phyloP scores from a whole-genome alignment of 805 yeast species.

The Vanderwaltozyma polyspora region DNA sequence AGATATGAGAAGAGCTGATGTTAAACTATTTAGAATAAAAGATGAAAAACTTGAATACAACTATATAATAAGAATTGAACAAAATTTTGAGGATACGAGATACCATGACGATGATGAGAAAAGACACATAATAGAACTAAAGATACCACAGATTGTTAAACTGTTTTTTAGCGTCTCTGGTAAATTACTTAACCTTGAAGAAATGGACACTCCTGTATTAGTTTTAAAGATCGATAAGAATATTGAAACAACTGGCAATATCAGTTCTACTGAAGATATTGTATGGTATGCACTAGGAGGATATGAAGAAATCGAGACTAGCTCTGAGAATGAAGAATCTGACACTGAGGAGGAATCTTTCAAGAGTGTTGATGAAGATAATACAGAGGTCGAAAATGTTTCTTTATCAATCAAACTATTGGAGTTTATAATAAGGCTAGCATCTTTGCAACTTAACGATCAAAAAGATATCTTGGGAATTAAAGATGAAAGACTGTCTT shows the following conservation, averaged over 20 bases:
- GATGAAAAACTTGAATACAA: constrained; percentile 20
- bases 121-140: constrained; percentile 16
- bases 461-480: constrained; percentile 40
- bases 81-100: constrained; percentile 57
- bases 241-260: constrained; percentile 8
- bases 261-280: constrained; percentile 21
- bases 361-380: constrained; percentile 19
- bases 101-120: constrained; percentile 50
- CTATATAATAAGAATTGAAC: constrained; percentile 39
- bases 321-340: constrained; percentile 18
- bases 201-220: constrained; percentile 52
- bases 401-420: constrained; percentile 30
- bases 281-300: constrained; percentile 46
- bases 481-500: constrained; percentile 53
- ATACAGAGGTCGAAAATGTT: constrained; percentile 10
- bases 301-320: constrained; percentile 16
- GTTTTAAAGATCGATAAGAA: constrained; percentile 39
- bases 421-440: constrained; percentile 51
- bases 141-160: constrained; percentile 35
- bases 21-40: constrained; percentile 29
- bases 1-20: constrained; percentile 46
- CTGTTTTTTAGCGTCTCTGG: constrained; percentile 66
- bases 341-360: constrained; percentile 22
- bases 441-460: constrained; percentile 51
- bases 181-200: constrained; percentile 48